Base-by-base conservation (phyloP, 192 early-diverging fungal species). In the Backusella westeae region DNA sequence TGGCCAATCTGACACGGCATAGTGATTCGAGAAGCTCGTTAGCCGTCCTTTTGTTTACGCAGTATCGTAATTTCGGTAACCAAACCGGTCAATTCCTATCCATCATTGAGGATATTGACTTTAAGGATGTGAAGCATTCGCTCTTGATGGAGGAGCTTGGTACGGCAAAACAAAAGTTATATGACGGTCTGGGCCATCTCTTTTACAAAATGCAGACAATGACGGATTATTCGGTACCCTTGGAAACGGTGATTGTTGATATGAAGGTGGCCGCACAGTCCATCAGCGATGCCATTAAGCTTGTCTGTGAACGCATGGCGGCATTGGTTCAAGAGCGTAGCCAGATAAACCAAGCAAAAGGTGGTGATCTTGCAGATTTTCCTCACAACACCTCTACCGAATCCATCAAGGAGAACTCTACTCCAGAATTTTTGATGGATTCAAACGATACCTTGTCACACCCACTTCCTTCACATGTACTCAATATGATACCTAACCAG, bases 141-240 rank as follows among this genome's bases (percentile, higher is more conserved):
- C 1, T 8, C 2, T 9, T 32, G 15, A 35, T 42, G 34, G 12
- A 34, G 4, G 23, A 63, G 17, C 9, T 79, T 1, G 23, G 15
- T n/a, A 26, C 17, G 56, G 34, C 32, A 5, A 73, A 68, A 17
- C 73, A 74, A 39, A 32, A 4, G 1, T 15, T 79, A 12, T 49
- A 56, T n/a, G 52, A 69, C 32, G 29, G 41, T 5, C 26, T 79
- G 0, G 78, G 78, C 0, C 12, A 26, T n/a, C 65, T 79, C n/a
- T 79, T 79, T 34, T 74, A n/a, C n/a, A 42, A 79, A 2, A 42
- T 79, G 44, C 78, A 79, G 38, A 70, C n/a, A 12, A 42, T 79
- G 73, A 79, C 78, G 14, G 39, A 75, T 32, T 53, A 71, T 12
- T 6, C 7, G 4, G 34, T 66, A 12, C 10, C 53, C 0, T 5